These are phyloP conservation scores for Pisolithus microcarpus DNA, from an alignment of 768 basidiomycete genomes.

Conservation along the genomic window DNA sequence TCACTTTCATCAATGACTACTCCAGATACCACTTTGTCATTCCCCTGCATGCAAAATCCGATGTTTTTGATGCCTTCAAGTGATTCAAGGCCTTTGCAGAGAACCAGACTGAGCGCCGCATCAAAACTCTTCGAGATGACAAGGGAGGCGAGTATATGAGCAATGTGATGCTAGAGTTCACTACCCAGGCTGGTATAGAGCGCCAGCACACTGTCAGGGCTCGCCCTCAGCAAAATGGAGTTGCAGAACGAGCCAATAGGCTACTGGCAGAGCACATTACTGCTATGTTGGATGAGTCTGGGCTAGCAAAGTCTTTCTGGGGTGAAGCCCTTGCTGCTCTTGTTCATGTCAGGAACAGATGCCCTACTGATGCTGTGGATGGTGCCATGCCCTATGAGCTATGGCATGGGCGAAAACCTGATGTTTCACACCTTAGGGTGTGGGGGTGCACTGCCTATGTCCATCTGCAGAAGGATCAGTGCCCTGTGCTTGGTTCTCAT, in stretches of 20 bases:
- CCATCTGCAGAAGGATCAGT: constrained; percentile 29
- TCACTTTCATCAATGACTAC: constrained; percentile 8
- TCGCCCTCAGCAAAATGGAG: constrained; percentile 16
- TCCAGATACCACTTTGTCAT: constrained; percentile 12
- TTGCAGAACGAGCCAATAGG: constrained; percentile 19
- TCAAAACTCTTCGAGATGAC: constrained; percentile 18
- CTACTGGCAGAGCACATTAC: neutral
- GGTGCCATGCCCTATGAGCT: neutral
- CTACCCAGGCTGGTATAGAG: constrained; percentile 12
- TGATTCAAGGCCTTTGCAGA: constrained; percentile 25
- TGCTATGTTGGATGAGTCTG: neutral
- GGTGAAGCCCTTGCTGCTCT: neutral
- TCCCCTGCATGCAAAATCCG: constrained; percentile 15
- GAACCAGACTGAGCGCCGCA: constrained; percentile 11
- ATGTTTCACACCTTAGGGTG: constrained; percentile 2
- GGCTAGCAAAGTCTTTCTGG: neutral
- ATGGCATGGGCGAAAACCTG: constrained; percentile 2
- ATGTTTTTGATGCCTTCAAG: constrained; percentile 20
- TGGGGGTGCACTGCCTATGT: constrained; percentile 27
- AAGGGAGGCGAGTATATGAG: constrained; percentile 21
- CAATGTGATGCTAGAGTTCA: constrained; percentile 9
- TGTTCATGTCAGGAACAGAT: too few species aligned
- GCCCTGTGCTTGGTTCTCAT: constrained; percentile 15
- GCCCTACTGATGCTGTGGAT: constrained; percentile 1
- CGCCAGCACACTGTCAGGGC: constrained; percentile 9